phyloP scores from a whole-genome alignment of 768 basidiomycete species.

The Hortiboletus campestris region DNA sequence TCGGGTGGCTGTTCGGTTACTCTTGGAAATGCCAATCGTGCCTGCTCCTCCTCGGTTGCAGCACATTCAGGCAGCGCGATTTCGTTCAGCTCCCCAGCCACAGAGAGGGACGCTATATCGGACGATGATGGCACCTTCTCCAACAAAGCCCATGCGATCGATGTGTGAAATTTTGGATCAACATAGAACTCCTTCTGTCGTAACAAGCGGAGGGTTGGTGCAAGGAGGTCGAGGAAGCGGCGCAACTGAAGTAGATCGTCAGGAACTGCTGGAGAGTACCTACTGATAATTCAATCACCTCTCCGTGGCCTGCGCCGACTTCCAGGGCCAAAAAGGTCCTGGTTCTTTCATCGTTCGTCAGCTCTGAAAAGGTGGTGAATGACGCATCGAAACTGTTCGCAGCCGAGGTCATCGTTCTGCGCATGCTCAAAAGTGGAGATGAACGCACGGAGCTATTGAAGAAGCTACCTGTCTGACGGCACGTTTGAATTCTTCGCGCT shows the following conservation, averaged over 20 bases:
- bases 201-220: conserved; percentile 54
- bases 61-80: not conserved
- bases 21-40: not conserved
- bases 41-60: conserved; percentile 5
- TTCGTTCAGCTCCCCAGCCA: not conserved
- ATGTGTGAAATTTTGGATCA: conserved; percentile 82
- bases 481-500: conserved; percentile 68
- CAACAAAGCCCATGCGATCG: conserved; percentile 84
- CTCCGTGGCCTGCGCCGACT: conserved; percentile 76
- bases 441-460: conserved; percentile 43
- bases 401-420: conserved; percentile 7
- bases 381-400: conserved; percentile 63
- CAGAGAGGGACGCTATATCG: conserved; percentile 3
- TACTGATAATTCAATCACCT: conserved; percentile 46
- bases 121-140: conserved; percentile 23
- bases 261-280: conserved; percentile 4
- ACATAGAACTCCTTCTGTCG: conserved; percentile 80
- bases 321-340: conserved; percentile 80
- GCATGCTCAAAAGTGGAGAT: not conserved
- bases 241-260: conserved; percentile 48
- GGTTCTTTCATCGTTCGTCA: conserved; percentile 78
- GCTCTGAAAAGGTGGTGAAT: conserved; percentile 66
- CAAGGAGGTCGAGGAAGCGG: conserved; percentile 51
- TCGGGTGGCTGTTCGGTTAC: conserved; percentile 9
- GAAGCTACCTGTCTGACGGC: conserved; percentile 56